A percentile compares a stretch with the other conserved stretches of the same genome.
Conservation (phyloP, 805 yeast genomes). For the Metschnikowia koreensis region DNA sequence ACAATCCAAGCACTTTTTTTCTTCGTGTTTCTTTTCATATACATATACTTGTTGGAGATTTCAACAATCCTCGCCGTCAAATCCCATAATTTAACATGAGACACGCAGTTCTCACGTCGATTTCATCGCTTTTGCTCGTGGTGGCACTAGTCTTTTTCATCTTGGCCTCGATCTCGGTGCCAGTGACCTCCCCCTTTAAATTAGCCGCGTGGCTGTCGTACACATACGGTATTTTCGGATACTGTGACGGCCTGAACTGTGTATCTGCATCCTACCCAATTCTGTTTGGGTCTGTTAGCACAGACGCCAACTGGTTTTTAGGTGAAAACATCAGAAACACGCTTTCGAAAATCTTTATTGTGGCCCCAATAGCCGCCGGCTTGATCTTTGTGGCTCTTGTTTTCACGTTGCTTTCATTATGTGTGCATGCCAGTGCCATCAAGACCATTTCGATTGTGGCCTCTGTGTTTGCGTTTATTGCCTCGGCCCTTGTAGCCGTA, state of each 20-base stretch:
- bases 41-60: no score
- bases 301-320: constrained; percentile 49
- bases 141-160: constrained; percentile 62
- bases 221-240: constrained; percentile 67
- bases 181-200: constrained; percentile 49
- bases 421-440: constrained; percentile 21
- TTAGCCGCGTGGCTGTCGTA: constrained; percentile 47
- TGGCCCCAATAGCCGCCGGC: constrained; percentile 68
- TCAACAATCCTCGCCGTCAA: no score
- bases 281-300: constrained; percentile 29
- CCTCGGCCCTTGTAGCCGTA: constrained; percentile 54
- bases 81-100: constrained; percentile 8
- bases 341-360: constrained; percentile 53
- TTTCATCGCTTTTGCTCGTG: constrained; percentile 42
- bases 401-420: constrained; percentile 26
- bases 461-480: constrained; percentile 49
- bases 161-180: constrained; percentile 60
- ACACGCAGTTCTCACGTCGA: constrained; percentile 31
- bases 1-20: no score
- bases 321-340: constrained; percentile 44
- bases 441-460: constrained; percentile 43
- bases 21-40: no score
- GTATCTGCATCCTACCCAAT: constrained; percentile 47
- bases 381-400: constrained; percentile 44
- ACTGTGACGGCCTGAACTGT: constrained; percentile 47